phyloP scores from a whole-genome alignment of 1,284 basidiomycete species.

The Leucoagaricus sp. region DNA sequence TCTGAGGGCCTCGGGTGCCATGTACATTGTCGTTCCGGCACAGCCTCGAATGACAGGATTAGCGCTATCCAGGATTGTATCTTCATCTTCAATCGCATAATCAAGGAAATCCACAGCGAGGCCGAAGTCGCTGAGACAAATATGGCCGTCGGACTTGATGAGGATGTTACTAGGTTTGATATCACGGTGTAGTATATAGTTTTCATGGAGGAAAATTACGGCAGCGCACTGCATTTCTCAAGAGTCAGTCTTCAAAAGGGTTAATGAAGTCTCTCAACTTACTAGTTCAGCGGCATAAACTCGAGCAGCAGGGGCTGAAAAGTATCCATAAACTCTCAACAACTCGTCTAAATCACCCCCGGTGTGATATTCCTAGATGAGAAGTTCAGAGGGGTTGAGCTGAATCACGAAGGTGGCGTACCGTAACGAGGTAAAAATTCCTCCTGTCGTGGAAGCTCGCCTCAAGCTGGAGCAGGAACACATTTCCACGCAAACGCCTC shows the following conservation, averaged over 20 bases:
- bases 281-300: constrained; percentile 16
- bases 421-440: constrained; percentile 19
- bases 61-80: background rate
- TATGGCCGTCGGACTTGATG: constrained; percentile 18
- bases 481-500: constrained; percentile 15
- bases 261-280: background rate
- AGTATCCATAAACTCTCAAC: constrained; percentile 6
- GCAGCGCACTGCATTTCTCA: constrained; percentile 12
- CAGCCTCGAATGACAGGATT: constrained; percentile 15
- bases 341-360: constrained; percentile 17
- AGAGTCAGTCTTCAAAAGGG: background rate
- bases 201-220: constrained; percentile 14
- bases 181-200: constrained; percentile 17
- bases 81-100: constrained; percentile 1
- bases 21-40: constrained; percentile 18
- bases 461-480: constrained; percentile 15
- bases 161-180: constrained; percentile 19
- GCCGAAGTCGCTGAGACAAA: constrained; percentile 19
- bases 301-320: constrained; percentile 14
- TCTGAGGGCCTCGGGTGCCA: constrained; percentile 18
- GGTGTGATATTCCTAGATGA: constrained; percentile 15
- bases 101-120: constrained; percentile 17
- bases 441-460: constrained; percentile 20
- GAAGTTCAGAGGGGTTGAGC: background rate
- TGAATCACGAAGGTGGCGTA: background rate